Evolutionary conservation across 352 stramenopile genomes (phyloP).

Genomic region (Globisporangium echinulatum): DNA sequence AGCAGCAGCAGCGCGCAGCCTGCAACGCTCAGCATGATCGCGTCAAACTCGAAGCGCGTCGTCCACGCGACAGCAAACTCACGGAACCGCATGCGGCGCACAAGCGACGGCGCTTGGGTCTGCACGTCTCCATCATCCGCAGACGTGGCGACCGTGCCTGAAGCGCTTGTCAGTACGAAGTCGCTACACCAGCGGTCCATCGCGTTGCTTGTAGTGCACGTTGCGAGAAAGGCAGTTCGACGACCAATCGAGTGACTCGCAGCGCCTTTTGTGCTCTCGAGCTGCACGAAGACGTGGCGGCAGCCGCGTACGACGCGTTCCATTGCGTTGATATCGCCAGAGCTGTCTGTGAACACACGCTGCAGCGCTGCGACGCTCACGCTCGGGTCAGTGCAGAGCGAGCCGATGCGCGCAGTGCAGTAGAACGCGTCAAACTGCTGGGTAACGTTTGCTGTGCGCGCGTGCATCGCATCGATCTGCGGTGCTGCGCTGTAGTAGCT

Average conservation of each 20-base stretch:
- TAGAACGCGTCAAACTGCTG: slow-evolving; percentile 5
- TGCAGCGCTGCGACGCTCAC: neutral
- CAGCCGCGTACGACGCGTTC: slow-evolving; percentile 2
- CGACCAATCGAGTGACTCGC: neutral
- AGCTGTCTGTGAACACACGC: neutral
- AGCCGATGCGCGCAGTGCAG: neutral
- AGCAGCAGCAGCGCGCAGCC: neutral
- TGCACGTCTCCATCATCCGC: no score
- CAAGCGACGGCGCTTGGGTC: neutral
- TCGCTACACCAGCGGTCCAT: slow-evolving; percentile 7
- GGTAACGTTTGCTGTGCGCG: neutral
- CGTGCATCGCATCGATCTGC: neutral
- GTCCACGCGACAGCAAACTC: slow-evolving; percentile 5
- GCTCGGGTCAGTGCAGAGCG: slow-evolving; percentile 1
- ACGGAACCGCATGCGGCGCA: neutral
- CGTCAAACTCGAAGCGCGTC: slow-evolving; percentile 8
- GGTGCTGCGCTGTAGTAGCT: neutral
- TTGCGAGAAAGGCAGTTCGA: slow-evolving; percentile 2
- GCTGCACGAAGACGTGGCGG: neutral
- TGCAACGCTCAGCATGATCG: slow-evolving; percentile 2
- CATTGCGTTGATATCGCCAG: neutral
- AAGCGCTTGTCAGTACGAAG: neutral
- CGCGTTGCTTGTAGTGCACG: slow-evolving; percentile 1
- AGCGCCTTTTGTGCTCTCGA: neutral
- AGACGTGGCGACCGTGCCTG: no score